Base-by-base conservation (phyloP, 2,329 filamentous ascomycete genomes). In the Cordyceps tenuipes region DNA sequence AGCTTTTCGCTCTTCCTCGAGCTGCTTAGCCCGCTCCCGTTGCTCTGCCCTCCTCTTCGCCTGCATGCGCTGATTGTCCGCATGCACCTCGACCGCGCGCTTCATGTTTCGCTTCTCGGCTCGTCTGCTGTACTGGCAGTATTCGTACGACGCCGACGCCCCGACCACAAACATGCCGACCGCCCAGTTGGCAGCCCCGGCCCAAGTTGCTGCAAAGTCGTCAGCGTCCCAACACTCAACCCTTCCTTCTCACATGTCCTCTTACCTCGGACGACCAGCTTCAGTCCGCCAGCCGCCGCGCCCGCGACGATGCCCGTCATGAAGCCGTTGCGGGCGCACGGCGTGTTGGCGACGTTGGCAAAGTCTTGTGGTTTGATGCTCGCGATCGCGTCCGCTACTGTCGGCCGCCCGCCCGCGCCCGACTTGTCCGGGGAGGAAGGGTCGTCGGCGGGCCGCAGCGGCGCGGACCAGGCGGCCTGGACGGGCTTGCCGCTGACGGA, bases 81-180 rank as follows among this genome's bases (percentile, higher is more conserved):
- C 68, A 49, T 73, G 74, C 41, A 78, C 83, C 70, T 96, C 90
- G 59, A 96, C 87, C 4, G 89, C 89, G 64, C 91, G 80, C 71
- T 89, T 88, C 86, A 99, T 93, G 63, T 90, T 88, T 63, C 86
- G 84, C 67, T 87, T 83, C 74, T 97, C 93, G 62, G 87, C 80
- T 52, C 83, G 79, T 62, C 91, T 81, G 63, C 83, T 82, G 65
- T 86, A 86, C 68, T 91, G 86, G 75, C 93, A 97, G 68, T 88
- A 91, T 74, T 97, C 90, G 74, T 91, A 94, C 55, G 87, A 87
- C 34, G 81, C 80, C 51, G 88, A 77, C n/a, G 88, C 86, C 7
- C 82, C 82, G 21, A 88, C 70, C 26, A 87, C 78, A 71, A 94
- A 96, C 41, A 84, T 80, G 7, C 86, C 89, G 6, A 94, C 91